phyloP scores from a whole-genome alignment of 495 filamentous ascomycete species.

The Aspergillus ellipticus region DNA sequence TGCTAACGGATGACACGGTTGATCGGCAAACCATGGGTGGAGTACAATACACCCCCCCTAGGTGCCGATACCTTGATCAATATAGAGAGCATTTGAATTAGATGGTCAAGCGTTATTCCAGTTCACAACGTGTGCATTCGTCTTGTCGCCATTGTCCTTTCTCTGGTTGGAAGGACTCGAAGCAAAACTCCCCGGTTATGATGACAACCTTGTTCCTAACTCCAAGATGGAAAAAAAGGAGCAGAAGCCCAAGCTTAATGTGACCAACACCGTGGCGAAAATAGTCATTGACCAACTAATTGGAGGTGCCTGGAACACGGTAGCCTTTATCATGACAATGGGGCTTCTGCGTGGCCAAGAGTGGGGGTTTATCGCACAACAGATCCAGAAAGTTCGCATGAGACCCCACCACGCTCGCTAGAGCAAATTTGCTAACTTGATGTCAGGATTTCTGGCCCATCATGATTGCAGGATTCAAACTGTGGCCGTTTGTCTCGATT shows the following conservation, averaged over 20 bases:
- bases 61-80: conserved; percentile 2
- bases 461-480: conserved; percentile 64
- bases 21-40: conserved; percentile 8
- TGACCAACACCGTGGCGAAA: conserved; percentile 69
- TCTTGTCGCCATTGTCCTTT: conserved; percentile 74
- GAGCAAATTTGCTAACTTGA: conserved; percentile 2
- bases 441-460: conserved; percentile 62
- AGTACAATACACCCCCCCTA: background rate
- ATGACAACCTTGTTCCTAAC: background rate
- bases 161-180: conserved; percentile 66
- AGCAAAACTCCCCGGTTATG: conserved; percentile 43
- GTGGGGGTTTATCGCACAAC: conserved; percentile 21
- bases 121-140: conserved; percentile 66
- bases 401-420: background rate
- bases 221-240: conserved; percentile 19
- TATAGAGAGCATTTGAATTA: conserved; percentile 36
- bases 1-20: conserved; percentile 4
- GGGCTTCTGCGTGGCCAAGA: conserved; percentile 40
- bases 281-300: conserved; percentile 73
- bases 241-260: conserved; percentile 45
- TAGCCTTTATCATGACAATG: conserved; percentile 60
- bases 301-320: conserved; percentile 69
- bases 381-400: conserved; percentile 30
- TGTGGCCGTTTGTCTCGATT: conserved; percentile 78
- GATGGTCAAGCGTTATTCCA: conserved; percentile 61